These are phyloP conservation scores for Cryptosporidium bovis DNA, from an alignment of 169 alveolate genomes.

Conservation along the genomic window DNA sequence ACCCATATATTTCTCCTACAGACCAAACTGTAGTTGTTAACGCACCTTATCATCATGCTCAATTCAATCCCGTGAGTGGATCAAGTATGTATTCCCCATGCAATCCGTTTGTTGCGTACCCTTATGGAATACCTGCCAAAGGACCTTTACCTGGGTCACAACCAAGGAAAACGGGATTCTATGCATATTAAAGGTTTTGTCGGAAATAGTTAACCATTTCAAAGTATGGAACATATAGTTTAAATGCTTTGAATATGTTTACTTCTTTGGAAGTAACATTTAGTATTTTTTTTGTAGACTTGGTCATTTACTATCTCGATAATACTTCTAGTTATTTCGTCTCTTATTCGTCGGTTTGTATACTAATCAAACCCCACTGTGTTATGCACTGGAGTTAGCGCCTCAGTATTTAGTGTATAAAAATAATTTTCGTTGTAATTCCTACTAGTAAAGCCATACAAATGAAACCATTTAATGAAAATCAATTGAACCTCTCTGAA, in stretches of 20 bases:
- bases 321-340: too few species aligned
- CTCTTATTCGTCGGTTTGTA: too few species aligned
- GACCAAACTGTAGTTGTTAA: slow-evolving; percentile 70
- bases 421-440: neutral
- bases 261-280: neutral
- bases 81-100: slow-evolving; percentile 73
- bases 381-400: neutral
- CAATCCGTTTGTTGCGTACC: slow-evolving; percentile 73
- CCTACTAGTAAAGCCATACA: neutral
- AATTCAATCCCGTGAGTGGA: slow-evolving; percentile 71
- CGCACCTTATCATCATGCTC: slow-evolving; percentile 74
- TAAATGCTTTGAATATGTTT: too few species aligned
- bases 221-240: too few species aligned
- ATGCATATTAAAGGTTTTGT: slow-evolving; percentile 55
- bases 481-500: neutral
- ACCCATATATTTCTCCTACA: slow-evolving; percentile 72
- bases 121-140: slow-evolving; percentile 72
- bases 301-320: neutral
- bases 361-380: slow-evolving; percentile 17
- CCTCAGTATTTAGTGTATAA: neutral
- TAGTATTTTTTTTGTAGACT: neutral
- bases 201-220: too few species aligned
- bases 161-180: slow-evolving; percentile 72
- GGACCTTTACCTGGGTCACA: slow-evolving; percentile 73
- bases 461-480: neutral